A percentile compares a stretch with the other conserved stretches of the same genome.
Evolutionary conservation across 352 stramenopile genomes (phyloP).

Genomic region (Pythium biforme): DNA sequence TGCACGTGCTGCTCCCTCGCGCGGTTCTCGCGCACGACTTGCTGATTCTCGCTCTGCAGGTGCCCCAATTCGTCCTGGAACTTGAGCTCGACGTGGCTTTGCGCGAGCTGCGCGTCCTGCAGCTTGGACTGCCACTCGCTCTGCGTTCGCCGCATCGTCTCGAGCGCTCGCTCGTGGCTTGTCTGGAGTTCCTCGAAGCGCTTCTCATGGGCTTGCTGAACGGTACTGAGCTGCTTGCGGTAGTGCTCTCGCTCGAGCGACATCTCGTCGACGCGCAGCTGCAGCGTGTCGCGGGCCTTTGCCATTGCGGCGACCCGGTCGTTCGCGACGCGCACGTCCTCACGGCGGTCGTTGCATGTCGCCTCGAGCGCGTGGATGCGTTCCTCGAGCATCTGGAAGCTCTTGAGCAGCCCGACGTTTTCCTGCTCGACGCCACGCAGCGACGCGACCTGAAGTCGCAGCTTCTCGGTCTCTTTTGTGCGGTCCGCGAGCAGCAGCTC

Average conservation of each 20-base stretch:
- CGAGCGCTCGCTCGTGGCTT: conserved; percentile 28
- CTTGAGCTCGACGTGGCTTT: conserved; percentile 20
- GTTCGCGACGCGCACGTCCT: conserved; percentile 5
- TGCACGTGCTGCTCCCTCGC: conserved; percentile 46
- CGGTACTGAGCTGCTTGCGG: conserved; percentile 20
- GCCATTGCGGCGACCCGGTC: conserved; percentile 23
- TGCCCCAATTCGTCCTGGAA: conserved; percentile 36
- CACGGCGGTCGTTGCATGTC: conserved; percentile 26
- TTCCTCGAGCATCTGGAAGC: conserved; percentile 55
- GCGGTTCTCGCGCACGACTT: conserved; percentile 28
- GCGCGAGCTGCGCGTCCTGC: conserved; percentile 27
- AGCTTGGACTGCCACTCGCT: conserved; percentile 33
- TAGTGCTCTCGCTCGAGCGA: conserved; percentile 35
- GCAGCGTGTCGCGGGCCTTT: conserved; percentile 38
- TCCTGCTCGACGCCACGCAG: conserved; percentile 48
- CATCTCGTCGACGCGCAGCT: conserved; percentile 31
- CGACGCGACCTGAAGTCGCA: conserved; percentile 39
- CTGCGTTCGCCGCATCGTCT: conserved; percentile 26
- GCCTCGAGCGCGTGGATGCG: conserved; percentile 42
- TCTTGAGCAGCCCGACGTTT: conserved; percentile 54
- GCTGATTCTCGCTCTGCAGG: conserved; percentile 30
- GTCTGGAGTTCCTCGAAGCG: conserved; percentile 40
- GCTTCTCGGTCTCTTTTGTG: conserved; percentile 40
- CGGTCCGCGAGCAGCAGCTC: conserved; percentile 34
- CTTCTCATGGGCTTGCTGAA: conserved; percentile 30